These are phyloP conservation scores for Hexamita inflata DNA, from an alignment of 208 protist genomes.

Conservation along the genomic window DNA sequence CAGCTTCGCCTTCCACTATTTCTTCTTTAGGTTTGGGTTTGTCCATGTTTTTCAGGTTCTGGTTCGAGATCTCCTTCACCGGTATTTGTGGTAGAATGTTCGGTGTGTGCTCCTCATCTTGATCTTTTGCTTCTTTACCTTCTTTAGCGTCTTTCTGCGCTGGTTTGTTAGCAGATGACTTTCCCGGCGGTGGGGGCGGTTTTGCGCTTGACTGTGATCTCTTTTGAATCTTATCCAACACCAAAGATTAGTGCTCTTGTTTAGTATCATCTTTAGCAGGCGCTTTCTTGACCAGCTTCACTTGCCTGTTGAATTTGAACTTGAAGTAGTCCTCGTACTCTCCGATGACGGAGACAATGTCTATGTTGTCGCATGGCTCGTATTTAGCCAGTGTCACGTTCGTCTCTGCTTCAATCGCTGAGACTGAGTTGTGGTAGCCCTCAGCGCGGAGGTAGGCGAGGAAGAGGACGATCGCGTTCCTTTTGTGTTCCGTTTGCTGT, in stretches of 20 bases:
- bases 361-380: slow-evolving; percentile 11
- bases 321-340: slow-evolving; percentile 14
- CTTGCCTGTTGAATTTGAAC: slow-evolving; percentile 19
- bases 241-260: too few species aligned
- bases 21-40: background rate
- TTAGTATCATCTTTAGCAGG: background rate
- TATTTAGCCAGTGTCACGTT: background rate
- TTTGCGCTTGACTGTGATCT: too few species aligned
- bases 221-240: too few species aligned
- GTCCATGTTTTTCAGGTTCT: background rate
- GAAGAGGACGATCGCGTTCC: background rate
- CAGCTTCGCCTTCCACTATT: background rate
- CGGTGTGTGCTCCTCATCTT: background rate
- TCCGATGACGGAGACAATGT: background rate
- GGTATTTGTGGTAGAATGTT: background rate
- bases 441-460: background rate
- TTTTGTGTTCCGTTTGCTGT: background rate
- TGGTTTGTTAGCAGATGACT: background rate
- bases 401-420: background rate
- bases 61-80: background rate
- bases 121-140: background rate
- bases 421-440: background rate
- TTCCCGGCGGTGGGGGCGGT: background rate
- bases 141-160: background rate
- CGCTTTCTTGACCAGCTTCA: background rate